Conservation (phyloP, 1,284 basidiomycete species). For the Chiua sp. region DNA sequence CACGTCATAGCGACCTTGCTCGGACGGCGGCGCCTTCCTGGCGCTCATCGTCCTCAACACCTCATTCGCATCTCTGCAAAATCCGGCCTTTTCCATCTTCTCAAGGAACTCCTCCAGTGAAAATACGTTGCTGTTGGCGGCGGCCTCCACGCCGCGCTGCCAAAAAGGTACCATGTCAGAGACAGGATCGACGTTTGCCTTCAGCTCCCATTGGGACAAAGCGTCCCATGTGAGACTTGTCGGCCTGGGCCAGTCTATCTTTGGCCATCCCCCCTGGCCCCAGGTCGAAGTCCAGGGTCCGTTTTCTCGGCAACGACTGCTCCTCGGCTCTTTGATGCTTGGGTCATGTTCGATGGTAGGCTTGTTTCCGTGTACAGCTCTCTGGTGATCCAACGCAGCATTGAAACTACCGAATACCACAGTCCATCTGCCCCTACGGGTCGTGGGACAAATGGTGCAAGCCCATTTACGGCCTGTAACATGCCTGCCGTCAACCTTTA, state of each 20-base stretch:
- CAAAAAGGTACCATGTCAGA: conserved; percentile 59
- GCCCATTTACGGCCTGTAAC: conserved; percentile 28
- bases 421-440: conserved; percentile 12
- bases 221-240: conserved; percentile 43
- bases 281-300: conserved; percentile 11
- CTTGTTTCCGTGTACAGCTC: conserved; percentile 23
- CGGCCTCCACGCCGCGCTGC: conserved; percentile 56
- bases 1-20: not conserved
- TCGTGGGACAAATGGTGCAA: conserved; percentile 22
- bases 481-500: conserved; percentile 6
- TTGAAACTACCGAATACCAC: conserved; percentile 16
- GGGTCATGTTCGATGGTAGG: conserved; percentile 26
- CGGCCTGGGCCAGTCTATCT: conserved; percentile 25
- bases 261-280: conserved; percentile 6
- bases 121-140: conserved; percentile 51
- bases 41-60: conserved; percentile 32
- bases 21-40: conserved; percentile 13
- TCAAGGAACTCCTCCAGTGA: conserved; percentile 57
- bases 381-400: conserved; percentile 29
- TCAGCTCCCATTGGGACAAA: conserved; percentile 54
- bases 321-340: not conserved
- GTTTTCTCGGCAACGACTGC: not conserved
- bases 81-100: conserved; percentile 38
- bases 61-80: conserved; percentile 33
- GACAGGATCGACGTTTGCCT: conserved; percentile 52